Evolutionary conservation across 768 basidiomycete genomes (phyloP).

Genomic region (Rhodotorula diobovata): DNA sequence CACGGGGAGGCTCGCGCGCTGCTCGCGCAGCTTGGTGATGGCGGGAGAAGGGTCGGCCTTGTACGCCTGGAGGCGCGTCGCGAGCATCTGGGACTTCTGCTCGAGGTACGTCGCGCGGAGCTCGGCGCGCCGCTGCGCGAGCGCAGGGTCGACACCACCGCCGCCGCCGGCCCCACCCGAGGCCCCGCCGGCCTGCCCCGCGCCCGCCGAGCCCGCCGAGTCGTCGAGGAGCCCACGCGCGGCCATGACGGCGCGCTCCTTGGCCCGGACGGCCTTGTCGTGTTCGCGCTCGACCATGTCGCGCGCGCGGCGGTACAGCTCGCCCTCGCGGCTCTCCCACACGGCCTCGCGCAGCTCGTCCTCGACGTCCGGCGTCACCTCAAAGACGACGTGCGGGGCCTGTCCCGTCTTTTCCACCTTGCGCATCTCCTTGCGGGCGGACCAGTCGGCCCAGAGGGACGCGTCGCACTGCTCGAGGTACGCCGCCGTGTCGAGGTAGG

Average conservation of each 20-base stretch:
- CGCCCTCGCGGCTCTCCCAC: conserved; percentile 25
- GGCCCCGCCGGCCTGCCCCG: neutral
- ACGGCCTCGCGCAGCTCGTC: conserved; percentile 65
- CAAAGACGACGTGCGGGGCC: conserved; percentile 49
- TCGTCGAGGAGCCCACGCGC: conserved; percentile 3
- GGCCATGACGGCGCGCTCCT: conserved; percentile 15
- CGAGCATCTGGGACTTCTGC: conserved; percentile 60
- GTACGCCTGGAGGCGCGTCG: conserved; percentile 58
- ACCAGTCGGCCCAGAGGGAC: conserved; percentile 69
- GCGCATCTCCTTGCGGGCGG: conserved; percentile 58
- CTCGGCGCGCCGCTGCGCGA: conserved; percentile 4
- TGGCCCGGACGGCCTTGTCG: conserved; percentile 20
- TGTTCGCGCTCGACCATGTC: conserved; percentile 31
- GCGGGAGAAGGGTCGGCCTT: conserved; percentile 54
- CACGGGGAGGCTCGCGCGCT: conserved; percentile 69
- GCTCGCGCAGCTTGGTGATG: conserved; percentile 63
- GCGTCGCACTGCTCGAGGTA: conserved; percentile 83
- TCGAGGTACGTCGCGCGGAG: conserved; percentile 43
- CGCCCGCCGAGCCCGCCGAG: neutral
- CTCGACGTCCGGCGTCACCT: conserved; percentile 61
- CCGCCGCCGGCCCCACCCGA: neutral
- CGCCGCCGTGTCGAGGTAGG: conserved; percentile 79
- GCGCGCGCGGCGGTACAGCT: conserved; percentile 34
- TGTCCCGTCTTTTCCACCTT: conserved; percentile 61
- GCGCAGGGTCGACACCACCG: conserved; percentile 13